Conservation (phyloP, 2,329 filamentous ascomycete genomes). For the Coleophoma crateriformis region DNA sequence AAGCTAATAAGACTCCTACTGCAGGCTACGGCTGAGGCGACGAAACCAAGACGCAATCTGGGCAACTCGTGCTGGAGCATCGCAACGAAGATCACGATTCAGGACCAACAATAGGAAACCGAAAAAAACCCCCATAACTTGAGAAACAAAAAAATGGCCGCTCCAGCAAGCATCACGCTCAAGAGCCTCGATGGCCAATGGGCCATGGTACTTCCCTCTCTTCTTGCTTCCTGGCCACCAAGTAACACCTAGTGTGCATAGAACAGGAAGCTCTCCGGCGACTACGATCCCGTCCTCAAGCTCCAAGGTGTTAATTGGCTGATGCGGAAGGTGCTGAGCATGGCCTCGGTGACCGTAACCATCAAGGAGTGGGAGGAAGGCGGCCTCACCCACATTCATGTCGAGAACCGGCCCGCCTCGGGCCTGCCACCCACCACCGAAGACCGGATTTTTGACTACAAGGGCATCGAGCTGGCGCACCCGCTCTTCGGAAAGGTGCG, state of each 20-base stretch:
- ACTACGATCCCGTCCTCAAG: constrained; percentile 50
- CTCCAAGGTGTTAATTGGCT: constrained; percentile 55
- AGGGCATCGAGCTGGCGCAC: no score
- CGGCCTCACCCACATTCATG: constrained; percentile 43
- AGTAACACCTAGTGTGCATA: no score
- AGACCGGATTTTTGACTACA: constrained; percentile 49
- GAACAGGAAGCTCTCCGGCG: constrained; percentile 57
- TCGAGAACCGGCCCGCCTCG: constrained; percentile 56
- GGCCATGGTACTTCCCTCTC: constrained; percentile 36
- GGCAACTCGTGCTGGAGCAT: no score
- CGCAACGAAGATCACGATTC: no score
- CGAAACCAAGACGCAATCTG: no score
- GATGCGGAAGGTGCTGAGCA: constrained; percentile 52
- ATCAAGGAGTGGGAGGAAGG: constrained; percentile 35
- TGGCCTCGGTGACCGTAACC: constrained; percentile 50
- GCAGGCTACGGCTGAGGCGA: no score
- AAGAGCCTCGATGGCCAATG: constrained; percentile 47
- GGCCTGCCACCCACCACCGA: constrained; percentile 56
- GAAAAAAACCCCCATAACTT: no score
- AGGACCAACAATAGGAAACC: no score
- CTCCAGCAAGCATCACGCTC: constrained; percentile 44
- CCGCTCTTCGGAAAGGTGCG: constrained; percentile 41
- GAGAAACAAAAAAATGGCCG: constrained; percentile 52
- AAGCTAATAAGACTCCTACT: no score
- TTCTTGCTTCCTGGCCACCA: neutral